Conservation (phyloP, 2,329 filamentous ascomycete species). For the Aspergillus caelatus region DNA sequence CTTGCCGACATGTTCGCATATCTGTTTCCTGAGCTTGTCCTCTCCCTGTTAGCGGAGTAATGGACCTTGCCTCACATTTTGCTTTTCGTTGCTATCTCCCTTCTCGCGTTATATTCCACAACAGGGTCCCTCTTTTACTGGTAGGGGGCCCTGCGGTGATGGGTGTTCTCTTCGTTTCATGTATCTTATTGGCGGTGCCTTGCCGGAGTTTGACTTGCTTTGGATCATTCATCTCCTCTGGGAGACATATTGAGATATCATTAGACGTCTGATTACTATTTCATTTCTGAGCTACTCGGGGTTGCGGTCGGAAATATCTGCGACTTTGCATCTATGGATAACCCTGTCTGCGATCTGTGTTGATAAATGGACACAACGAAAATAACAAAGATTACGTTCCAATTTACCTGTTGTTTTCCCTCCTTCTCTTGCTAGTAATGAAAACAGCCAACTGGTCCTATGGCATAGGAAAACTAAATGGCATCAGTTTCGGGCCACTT, state of each 20-base stretch:
- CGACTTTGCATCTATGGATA: background rate
- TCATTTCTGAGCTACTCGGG: background rate
- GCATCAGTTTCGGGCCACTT: background rate
- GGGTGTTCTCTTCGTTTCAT: slow-evolving; percentile 23
- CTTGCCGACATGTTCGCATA: slow-evolving; percentile 7
- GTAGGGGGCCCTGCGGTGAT: slow-evolving; percentile 5
- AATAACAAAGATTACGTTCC: background rate
- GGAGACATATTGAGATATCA: slow-evolving; percentile 8
- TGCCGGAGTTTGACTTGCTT: slow-evolving; percentile 21
- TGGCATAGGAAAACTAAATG: background rate
- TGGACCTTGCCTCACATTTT: background rate
- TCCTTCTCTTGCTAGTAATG: background rate
- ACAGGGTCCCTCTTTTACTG: background rate
- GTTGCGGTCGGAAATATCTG: background rate
- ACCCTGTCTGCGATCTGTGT: background rate
- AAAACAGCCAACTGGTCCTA: background rate
- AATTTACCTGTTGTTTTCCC: background rate
- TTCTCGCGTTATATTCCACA: background rate
- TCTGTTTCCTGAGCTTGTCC: slow-evolving; percentile 2
- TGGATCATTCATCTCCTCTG: slow-evolving; percentile 22
- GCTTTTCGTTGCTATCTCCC: slow-evolving; percentile 11
- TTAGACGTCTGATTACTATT: slow-evolving; percentile 7
- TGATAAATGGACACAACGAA: background rate
- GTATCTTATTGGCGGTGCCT: slow-evolving; percentile 31
- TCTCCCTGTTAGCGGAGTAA: slow-evolving; percentile 1